phyloP scores from a whole-genome alignment of 495 filamentous ascomycete genomes.

The Hypoxylon fragiforme region DNA sequence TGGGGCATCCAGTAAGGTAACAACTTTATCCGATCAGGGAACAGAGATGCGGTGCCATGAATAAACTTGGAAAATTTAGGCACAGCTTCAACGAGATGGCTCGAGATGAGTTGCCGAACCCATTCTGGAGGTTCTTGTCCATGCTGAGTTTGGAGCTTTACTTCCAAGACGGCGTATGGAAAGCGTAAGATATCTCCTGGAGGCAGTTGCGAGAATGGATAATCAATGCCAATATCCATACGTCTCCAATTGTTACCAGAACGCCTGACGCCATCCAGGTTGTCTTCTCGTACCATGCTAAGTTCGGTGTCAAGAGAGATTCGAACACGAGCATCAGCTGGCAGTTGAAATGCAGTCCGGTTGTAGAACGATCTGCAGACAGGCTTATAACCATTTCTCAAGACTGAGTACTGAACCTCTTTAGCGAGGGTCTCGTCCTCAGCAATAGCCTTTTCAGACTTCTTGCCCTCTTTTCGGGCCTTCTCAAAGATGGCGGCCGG shows the following conservation, averaged over 20 bases:
- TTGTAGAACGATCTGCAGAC: constrained; percentile 96
- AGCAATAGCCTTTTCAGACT: constrained; percentile 83
- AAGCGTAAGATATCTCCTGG: constrained; percentile 85
- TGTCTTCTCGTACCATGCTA: constrained; percentile 92
- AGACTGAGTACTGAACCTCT: constrained; percentile 89
- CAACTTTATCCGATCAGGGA: constrained; percentile 84
- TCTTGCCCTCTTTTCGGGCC: constrained; percentile 90
- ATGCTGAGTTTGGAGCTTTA: constrained; percentile 95
- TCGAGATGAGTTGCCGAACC: constrained; percentile 88
- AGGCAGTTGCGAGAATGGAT: constrained; percentile 86
- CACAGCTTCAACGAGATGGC: constrained; percentile 94
- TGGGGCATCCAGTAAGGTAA: constrained; percentile 97
- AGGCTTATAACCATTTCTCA: constrained; percentile 80
- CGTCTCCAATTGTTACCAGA: constrained; percentile 91
- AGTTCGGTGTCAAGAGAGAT: constrained; percentile 97
- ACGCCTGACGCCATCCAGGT: constrained; percentile 76
- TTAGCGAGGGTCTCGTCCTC: constrained; percentile 86
- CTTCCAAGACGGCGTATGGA: constrained; percentile 94
- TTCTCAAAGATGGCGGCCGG: constrained; percentile 90
- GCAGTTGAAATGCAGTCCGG: constrained; percentile 95
- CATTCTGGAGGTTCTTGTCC: constrained; percentile 97
- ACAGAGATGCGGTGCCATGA: constrained; percentile 84
- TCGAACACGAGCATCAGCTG: constrained; percentile 92
- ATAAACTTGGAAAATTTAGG: constrained; percentile 99
- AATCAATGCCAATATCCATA: constrained; percentile 98